Base-by-base conservation (phyloP, 2,329 filamentous ascomycete genomes). In the Camillea tinctor region DNA sequence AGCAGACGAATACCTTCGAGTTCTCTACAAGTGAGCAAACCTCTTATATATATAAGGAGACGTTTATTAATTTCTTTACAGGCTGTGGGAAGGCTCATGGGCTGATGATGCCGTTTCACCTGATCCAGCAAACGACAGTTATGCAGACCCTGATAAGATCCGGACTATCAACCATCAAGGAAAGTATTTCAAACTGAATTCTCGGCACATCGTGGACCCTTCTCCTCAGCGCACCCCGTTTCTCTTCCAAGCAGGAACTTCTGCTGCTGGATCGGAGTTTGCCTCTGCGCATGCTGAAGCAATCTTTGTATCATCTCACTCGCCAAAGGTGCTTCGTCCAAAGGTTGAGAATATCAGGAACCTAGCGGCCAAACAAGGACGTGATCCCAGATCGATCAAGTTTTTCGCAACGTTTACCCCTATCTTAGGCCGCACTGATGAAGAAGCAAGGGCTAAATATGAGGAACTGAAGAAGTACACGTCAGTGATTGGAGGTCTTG, bases 81-180 rank as follows among this genome's bases (percentile, higher is more conserved):
- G 80, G 61, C 74, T 84, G 0, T 83, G 81, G 81, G 80, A 84
- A 71, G 76, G 80, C 1, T 85, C 82, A 8, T 86, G 83, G 83
- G 79, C 81, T 1, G 76, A 84, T 52, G 81, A 88, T 60, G 85
- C 86, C 0, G 77, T 88, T 11, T 73, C 78, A 0, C 79, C 81
- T 0, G 80, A 88, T 65, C 75, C 77, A 0, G 77, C 80, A 24
- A 79, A 77, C 11, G 85, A 87, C 64, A 79, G 77, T 36, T 88
- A 87, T 67, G 79, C 83, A 4, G 80, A 87, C 61, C 86, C 87
- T 0, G 77, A 81, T 50, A 82, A 84, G 66, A 81, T 89, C 59
- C 79, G 84, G 21, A 80, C 79, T 9, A 88, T 89, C 65, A 80
- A 86, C 58, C 85, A 89, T 66, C 69, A 81, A 8, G 86, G 86